Conservation (phyloP, 352 stramenopile species). For the Globisporangium nodosum region DNA sequence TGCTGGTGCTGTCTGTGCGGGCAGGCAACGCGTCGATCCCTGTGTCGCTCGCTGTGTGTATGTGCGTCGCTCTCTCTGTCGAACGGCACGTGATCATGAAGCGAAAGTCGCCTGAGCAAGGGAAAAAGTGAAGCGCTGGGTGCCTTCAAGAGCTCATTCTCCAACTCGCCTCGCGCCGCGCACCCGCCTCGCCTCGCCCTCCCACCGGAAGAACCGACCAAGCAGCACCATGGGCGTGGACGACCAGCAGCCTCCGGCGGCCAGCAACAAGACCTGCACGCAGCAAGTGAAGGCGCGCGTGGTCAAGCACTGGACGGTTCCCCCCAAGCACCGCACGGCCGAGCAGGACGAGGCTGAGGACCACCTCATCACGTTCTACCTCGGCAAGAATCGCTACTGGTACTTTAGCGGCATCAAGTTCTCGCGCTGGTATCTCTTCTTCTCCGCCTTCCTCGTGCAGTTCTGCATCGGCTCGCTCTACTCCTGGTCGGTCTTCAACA, state of each 20-base stretch:
- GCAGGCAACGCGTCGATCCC: no score
- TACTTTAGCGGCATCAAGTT: conserved; percentile 36
- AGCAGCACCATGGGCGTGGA: conserved; percentile 18
- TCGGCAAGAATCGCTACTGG: conserved; percentile 49
- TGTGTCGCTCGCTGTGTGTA: no score
- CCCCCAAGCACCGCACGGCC: conserved; percentile 26
- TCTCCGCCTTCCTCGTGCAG: conserved; percentile 54
- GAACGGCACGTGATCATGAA: no score
- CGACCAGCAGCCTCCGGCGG: background rate
- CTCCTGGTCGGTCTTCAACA: conserved; percentile 75
- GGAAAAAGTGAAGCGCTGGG: no score
- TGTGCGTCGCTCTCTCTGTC: no score
- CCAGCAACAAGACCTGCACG: conserved; percentile 23
- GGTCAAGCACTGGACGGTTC: conserved; percentile 45
- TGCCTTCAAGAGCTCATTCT: conserved; percentile 7
- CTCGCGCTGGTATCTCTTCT: conserved; percentile 63
- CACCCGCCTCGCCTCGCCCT: background rate
- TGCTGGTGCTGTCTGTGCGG: no score
- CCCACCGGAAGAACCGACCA: background rate
- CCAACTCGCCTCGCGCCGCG: conserved; percentile 19
- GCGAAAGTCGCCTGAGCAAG: no score
- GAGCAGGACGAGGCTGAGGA: conserved; percentile 51
- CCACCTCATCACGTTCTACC: conserved; percentile 45
- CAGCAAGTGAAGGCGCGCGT: conserved; percentile 21
- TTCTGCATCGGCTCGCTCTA: conserved; percentile 76